These are phyloP conservation scores for Arthrobotrys conoides DNA, from an alignment of 2,329 filamentous ascomycete genomes.

Conservation along the genomic window DNA sequence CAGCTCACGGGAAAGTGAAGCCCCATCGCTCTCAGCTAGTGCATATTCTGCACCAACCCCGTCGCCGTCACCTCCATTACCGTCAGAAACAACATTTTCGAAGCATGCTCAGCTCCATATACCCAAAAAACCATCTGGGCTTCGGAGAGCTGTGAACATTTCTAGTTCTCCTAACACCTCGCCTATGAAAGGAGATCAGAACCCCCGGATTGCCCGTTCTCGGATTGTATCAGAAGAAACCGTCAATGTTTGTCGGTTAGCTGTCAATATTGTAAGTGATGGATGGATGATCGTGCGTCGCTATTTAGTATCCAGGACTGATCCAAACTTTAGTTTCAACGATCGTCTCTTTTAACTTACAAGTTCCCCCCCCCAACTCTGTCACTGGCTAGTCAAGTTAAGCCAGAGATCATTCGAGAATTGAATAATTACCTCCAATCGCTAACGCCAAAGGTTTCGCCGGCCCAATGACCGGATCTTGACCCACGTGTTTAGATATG, in stretches of 20 bases:
- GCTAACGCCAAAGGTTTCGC: background rate
- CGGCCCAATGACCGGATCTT: background rate
- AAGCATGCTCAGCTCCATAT: constrained; percentile 41
- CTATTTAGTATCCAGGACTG: background rate
- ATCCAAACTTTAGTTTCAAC: constrained; percentile 23
- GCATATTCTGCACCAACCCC: constrained; percentile 47
- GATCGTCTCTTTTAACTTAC: constrained; percentile 20
- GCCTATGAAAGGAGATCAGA: constrained; percentile 16
- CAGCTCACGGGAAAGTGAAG: background rate
- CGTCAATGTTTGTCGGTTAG: constrained; percentile 14
- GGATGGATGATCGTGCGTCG: background rate
- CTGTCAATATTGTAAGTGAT: constrained; percentile 37
- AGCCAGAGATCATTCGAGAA: constrained; percentile 10
- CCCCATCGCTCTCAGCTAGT: background rate
- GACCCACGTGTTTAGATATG: background rate
- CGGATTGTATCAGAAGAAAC: background rate
- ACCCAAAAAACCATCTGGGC: constrained; percentile 47
- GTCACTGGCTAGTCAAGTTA: constrained; percentile 15
- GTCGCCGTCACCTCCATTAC: constrained; percentile 48
- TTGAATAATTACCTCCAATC: constrained; percentile 32
- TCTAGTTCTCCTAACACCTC: constrained; percentile 50
- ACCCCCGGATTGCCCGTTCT: background rate
- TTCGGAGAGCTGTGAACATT: constrained; percentile 41
- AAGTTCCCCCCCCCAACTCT: constrained; percentile 37
- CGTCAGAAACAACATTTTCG: constrained; percentile 14